phyloP scores from a whole-genome alignment of 768 basidiomycete genomes.

The Collybia nuda region DNA sequence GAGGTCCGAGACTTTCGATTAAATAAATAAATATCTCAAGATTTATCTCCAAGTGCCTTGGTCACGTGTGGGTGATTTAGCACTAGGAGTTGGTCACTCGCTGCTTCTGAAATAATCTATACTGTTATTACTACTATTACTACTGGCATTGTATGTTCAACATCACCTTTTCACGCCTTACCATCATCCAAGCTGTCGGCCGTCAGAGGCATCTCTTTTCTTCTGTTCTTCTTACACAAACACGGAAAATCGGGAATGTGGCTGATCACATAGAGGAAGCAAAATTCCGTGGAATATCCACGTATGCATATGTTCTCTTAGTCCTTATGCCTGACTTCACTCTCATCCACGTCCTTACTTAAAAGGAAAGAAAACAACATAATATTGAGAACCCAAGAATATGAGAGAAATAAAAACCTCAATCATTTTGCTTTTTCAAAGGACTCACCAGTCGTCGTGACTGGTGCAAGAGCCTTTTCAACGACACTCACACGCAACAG shows the following conservation, averaged over 20 bases:
- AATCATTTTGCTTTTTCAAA: slow-evolving; percentile 16
- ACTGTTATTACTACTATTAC: background rate
- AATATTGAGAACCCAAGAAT: slow-evolving; percentile 52
- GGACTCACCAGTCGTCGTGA: slow-evolving; percentile 19
- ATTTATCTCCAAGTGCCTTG: no score
- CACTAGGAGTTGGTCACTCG: no score
- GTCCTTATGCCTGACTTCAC: slow-evolving; percentile 2
- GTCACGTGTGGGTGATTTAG: no score
- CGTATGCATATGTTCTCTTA: slow-evolving; percentile 49
- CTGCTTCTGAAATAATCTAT: no score
- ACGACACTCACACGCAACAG: slow-evolving; percentile 18
- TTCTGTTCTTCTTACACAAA: slow-evolving; percentile 53
- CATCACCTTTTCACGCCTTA: slow-evolving; percentile 14
- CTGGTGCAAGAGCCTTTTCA: slow-evolving; percentile 23
- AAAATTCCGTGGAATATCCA: slow-evolving; percentile 52
- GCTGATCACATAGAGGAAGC: slow-evolving; percentile 52
- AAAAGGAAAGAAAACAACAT: slow-evolving; percentile 54
- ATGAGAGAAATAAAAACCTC: slow-evolving; percentile 34
- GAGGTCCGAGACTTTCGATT: no score
- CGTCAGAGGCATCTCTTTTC: slow-evolving; percentile 43
- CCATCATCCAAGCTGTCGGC: background rate
- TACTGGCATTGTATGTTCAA: slow-evolving; percentile 18
- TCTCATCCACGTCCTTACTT: slow-evolving; percentile 7
- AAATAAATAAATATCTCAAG: no score
- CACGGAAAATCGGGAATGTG: slow-evolving; percentile 54